phyloP scores from a whole-genome alignment of 352 stramenopile species.

The Phytophthora capsici region DNA sequence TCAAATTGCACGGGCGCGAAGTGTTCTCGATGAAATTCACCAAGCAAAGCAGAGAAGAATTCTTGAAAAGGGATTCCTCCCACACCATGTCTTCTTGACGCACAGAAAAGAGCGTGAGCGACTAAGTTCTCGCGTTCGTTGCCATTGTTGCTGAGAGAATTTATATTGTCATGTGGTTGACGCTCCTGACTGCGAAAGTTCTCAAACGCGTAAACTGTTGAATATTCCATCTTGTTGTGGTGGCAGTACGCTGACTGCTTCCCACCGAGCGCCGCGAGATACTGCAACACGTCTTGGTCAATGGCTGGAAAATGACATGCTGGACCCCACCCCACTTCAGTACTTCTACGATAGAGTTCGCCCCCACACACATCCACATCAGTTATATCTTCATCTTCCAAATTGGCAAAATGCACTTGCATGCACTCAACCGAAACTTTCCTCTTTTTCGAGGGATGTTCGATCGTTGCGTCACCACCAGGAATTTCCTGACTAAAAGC shows the following conservation, averaged over 20 bases:
- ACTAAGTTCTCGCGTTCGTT: conserved; percentile 3
- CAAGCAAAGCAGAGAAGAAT: conserved; percentile 2
- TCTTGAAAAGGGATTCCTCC: conserved; percentile 1
- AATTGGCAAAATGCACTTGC: not conserved
- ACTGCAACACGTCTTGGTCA: conserved; percentile 5
- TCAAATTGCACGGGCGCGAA: not conserved
- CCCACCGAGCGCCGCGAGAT: conserved; percentile 14
- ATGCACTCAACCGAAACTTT: not conserved
- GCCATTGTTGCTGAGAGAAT: not conserved
- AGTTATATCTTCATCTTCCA: not conserved
- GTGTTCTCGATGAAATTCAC: conserved; percentile 2
- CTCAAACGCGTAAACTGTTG: not conserved
- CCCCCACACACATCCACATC: not conserved
- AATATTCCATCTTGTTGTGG: not conserved
- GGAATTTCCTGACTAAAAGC: too few species aligned
- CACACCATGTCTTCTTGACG: conserved; percentile 4
- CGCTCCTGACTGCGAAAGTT: not conserved
- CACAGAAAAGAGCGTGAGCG: conserved; percentile 1
- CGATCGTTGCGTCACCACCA: too few species aligned
- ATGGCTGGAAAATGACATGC: not conserved
- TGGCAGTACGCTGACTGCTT: conserved; percentile 15
- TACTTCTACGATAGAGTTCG: too few species aligned
- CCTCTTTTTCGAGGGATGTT: not conserved
- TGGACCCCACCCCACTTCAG: not conserved
- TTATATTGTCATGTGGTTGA: not conserved